These are phyloP conservation scores for Aspergillus texensis DNA, from an alignment of 2,329 filamentous ascomycete genomes.

Conservation along the genomic window DNA sequence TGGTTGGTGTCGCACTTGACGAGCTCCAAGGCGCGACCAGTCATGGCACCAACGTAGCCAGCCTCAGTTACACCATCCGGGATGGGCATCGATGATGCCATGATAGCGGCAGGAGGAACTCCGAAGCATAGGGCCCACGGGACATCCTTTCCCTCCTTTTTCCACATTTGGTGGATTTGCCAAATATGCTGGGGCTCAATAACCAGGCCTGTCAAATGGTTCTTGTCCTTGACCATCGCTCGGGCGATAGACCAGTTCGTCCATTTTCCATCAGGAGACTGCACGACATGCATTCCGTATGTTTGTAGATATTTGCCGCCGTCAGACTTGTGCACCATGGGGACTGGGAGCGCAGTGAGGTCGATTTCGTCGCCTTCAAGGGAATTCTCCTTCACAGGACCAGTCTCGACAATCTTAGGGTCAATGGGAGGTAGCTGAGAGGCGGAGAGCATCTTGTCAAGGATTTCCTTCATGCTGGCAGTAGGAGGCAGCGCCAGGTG, in stretches of 20 bases:
- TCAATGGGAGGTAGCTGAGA: conserved; percentile 35
- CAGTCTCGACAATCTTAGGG: conserved; percentile 38
- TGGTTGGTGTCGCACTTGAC: conserved; percentile 58
- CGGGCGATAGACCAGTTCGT: conserved; percentile 45
- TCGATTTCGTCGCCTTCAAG: conserved; percentile 46
- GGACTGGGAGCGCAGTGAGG: conserved; percentile 46
- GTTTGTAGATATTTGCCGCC: conserved; percentile 57
- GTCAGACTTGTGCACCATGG: conserved; percentile 48
- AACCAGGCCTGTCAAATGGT: conserved; percentile 46
- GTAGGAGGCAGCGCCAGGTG: conserved; percentile 46
- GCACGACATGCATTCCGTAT: conserved; percentile 53
- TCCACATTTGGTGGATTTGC: conserved; percentile 53
- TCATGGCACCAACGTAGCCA: conserved; percentile 53
- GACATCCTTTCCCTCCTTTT: conserved; percentile 47
- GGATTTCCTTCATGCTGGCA: conserved; percentile 41
- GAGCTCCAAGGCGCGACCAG: conserved; percentile 49
- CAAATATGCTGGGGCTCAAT: conserved; percentile 52
- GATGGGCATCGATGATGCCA: conserved; percentile 54
- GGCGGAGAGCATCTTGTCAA: conserved; percentile 47
- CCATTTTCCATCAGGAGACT: conserved; percentile 51
- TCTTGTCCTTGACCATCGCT: conserved; percentile 52
- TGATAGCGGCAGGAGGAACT: conserved; percentile 53
- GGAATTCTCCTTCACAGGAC: conserved; percentile 49
- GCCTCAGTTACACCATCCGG: conserved; percentile 53
- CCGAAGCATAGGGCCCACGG: conserved; percentile 54